These are phyloP conservation scores for Amyloporia xantha DNA, from an alignment of 768 basidiomycete species.

Conservation along the genomic window DNA sequence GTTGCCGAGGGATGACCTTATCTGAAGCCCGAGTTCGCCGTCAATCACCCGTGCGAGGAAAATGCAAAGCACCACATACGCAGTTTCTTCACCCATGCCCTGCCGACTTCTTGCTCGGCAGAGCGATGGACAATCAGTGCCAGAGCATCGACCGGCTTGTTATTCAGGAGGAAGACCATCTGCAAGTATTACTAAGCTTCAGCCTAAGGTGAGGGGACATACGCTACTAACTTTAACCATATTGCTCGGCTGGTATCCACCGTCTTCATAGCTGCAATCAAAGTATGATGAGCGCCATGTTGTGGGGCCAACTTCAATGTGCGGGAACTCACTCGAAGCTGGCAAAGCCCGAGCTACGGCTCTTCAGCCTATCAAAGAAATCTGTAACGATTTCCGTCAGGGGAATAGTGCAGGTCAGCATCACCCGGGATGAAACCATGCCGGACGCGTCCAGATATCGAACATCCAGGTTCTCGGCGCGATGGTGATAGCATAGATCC, in stretches of 20 bases:
- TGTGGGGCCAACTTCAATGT: neutral
- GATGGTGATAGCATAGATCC: slow-evolving; percentile 82
- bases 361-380: slow-evolving; percentile 94
- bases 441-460: slow-evolving; percentile 67
- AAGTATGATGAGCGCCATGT: neutral
- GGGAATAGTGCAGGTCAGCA: slow-evolving; percentile 80
- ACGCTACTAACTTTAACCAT: slow-evolving; percentile 60
- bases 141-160: slow-evolving; percentile 86
- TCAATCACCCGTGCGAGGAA: neutral
- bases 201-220: slow-evolving; percentile 8
- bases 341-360: slow-evolving; percentile 85
- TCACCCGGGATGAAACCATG: slow-evolving; percentile 53
- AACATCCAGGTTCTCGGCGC: slow-evolving; percentile 80
- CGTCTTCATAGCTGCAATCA: slow-evolving; percentile 44
- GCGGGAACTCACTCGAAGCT: slow-evolving; percentile 74
- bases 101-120: slow-evolving; percentile 64
- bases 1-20: slow-evolving; percentile 86
- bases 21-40: slow-evolving; percentile 35
- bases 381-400: slow-evolving; percentile 90
- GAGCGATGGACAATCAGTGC: slow-evolving; percentile 88
- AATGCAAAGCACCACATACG: slow-evolving; percentile 42
- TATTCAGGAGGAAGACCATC: slow-evolving; percentile 90
- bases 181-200: slow-evolving; percentile 22
- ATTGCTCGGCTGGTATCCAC: slow-evolving; percentile 77
- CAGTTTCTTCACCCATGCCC: slow-evolving; percentile 87